phyloP scores from a whole-genome alignment of 306 rosid species.

The Begonia masoniana region DNA sequence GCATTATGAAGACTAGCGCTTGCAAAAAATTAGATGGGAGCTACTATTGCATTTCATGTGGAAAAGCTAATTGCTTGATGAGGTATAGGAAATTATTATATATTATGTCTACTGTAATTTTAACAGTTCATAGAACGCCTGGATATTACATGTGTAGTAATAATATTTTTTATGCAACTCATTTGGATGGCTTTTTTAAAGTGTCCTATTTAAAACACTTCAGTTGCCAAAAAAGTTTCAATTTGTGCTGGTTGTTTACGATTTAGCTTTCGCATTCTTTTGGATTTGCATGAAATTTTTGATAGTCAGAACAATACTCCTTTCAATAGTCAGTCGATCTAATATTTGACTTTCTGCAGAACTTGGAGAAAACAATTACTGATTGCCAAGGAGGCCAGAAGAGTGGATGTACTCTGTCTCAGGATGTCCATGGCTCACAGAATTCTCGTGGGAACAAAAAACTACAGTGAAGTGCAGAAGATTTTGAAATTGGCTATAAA shows the following conservation, averaged over 20 bases:
- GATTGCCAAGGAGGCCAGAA: slow-evolving; percentile 81
- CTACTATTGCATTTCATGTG: slow-evolving; percentile 66
- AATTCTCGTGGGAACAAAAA: slow-evolving; percentile 53
- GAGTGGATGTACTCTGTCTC: slow-evolving; percentile 63
- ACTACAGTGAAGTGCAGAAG: slow-evolving; percentile 36
- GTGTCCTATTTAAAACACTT: no score
- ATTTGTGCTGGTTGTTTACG: no score
- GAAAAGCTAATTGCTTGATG: slow-evolving; percentile 66
- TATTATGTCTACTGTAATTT: no score
- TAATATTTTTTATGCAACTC: no score
- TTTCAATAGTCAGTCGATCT: neutral
- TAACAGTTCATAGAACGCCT: no score
- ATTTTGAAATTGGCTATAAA: slow-evolving; percentile 49
- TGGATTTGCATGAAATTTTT: neutral
- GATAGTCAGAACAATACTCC: neutral
- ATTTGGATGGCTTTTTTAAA: no score
- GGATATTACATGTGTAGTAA: no score
- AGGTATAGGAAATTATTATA: slow-evolving; percentile 26
- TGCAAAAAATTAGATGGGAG: slow-evolving; percentile 52
- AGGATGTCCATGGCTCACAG: slow-evolving; percentile 55
- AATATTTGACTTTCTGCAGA: slow-evolving; percentile 30
- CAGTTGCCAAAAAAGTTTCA: no score
- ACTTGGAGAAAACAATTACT: slow-evolving; percentile 76
- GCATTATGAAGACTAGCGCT: slow-evolving; percentile 40
- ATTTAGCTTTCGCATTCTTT: neutral